These are phyloP conservation scores for Mortierella sp. DNA, from an alignment of 371 early-diverging fungal genomes.

Conservation along the genomic window DNA sequence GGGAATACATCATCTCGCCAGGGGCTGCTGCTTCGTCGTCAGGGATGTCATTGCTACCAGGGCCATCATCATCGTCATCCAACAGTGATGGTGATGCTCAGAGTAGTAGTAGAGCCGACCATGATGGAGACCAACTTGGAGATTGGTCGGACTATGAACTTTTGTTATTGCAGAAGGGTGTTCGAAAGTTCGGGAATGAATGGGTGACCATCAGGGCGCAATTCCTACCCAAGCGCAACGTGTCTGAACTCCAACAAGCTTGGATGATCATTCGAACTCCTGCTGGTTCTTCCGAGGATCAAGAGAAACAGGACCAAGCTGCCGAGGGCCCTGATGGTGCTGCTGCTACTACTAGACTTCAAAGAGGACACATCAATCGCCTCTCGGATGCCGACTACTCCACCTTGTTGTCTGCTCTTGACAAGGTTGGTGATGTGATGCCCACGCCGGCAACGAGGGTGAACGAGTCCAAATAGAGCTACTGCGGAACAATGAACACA, in stretches of 20 bases:
- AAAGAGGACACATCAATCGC: constrained; percentile 10
- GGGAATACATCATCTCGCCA: constrained; percentile 23
- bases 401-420: constrained; percentile 27
- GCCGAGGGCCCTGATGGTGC: not conserved
- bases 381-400: constrained; percentile 35
- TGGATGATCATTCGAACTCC: constrained; percentile 29
- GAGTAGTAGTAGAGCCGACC: not conserved
- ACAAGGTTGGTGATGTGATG: constrained; percentile 21
- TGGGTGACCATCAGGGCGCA: constrained; percentile 51
- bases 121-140: not conserved
- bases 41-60: not conserved
- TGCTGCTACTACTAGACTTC: not conserved
- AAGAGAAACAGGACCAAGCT: not conserved
- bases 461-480: no score
- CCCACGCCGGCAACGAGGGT: no score
- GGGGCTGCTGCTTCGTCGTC: not conserved
- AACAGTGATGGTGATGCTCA: not conserved
- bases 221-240: constrained; percentile 28
- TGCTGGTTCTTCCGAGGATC: no score
- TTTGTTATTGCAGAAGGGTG: constrained; percentile 28
- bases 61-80: not conserved
- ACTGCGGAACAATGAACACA: no score
- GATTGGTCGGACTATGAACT: constrained; percentile 41
- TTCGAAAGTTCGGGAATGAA: constrained; percentile 25
- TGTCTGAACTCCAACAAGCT: constrained; percentile 28